Percentiles rank a stretch among this genome's conserved stretches.
These are phyloP conservation scores for Moesziomyces sp. DNA, from an alignment of 1,284 basidiomycete genomes.

Conservation along the genomic window DNA sequence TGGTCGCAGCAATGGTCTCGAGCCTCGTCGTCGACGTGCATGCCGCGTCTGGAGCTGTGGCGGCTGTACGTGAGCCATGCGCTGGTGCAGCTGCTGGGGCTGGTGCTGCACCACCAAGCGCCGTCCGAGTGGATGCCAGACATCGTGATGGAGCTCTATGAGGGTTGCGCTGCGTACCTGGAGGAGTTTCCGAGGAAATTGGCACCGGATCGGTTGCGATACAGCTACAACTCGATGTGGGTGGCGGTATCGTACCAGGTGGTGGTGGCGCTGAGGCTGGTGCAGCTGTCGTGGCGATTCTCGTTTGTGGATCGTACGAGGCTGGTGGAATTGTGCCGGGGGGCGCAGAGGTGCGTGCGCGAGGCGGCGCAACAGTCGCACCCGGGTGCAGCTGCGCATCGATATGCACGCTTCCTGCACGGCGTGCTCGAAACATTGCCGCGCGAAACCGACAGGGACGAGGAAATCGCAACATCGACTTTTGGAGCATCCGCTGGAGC, in stretches of 20 bases:
- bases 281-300: constrained; percentile 2
- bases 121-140: constrained; percentile 1
- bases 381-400: constrained; percentile 1
- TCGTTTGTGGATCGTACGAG: constrained; percentile 4
- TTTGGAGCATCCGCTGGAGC: no score
- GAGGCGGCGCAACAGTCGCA: not conserved
- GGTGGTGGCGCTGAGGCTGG: constrained; percentile 7
- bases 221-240: constrained; percentile 12
- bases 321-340: not conserved
- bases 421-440: not conserved
- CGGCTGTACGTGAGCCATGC: constrained; percentile 9
- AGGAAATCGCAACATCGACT: no score
- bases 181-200: constrained; percentile 4
- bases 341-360: not conserved
- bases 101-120: constrained; percentile 6
- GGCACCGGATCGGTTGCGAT: not conserved
- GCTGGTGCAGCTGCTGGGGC: constrained; percentile 10
- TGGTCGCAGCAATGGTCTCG: constrained; percentile 6
- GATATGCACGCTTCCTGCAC: constrained; percentile 8
- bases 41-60: constrained; percentile 9
- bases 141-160: constrained; percentile 9
- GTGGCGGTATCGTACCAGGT: constrained; percentile 11
- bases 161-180: constrained; percentile 6
- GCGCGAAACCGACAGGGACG: no score
- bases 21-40: not conserved